Evolutionary conservation across 257 asterid genomes (phyloP).

Genomic region (Solanum pimpinellifolium): DNA sequence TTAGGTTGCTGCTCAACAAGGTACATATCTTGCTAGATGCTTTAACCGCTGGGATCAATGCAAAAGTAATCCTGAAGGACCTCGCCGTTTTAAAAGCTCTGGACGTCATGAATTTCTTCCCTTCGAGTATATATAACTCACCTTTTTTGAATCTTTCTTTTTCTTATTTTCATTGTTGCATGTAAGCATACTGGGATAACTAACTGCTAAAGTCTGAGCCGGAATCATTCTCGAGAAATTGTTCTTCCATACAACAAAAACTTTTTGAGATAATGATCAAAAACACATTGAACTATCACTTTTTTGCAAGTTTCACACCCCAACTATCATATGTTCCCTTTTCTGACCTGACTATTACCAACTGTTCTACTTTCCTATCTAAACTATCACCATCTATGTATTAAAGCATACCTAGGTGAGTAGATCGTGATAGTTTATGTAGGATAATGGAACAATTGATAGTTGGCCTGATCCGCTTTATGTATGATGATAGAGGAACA

Average conservation of each 20-base stretch:
- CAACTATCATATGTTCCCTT: not conserved
- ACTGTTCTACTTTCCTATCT: not conserved
- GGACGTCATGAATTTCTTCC: slow-evolving; percentile 94
- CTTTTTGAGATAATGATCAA: not conserved
- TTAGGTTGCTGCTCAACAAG: slow-evolving; percentile 97
- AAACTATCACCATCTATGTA: not conserved
- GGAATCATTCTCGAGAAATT: not conserved
- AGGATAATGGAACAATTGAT: not conserved
- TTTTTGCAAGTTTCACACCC: not conserved
- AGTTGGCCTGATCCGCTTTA: not conserved
- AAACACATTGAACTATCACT: not conserved
- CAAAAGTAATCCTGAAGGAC: slow-evolving; percentile 83
- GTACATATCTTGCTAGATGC: slow-evolving; percentile 85
- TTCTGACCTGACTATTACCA: not conserved
- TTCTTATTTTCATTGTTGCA: not conserved
- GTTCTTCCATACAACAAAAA: not conserved
- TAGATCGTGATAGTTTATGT: not conserved
- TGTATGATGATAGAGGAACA: not conserved
- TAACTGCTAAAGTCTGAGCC: not conserved
- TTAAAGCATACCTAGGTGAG: not conserved
- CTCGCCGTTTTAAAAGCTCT: slow-evolving; percentile 76
- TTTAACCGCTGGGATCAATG: slow-evolving; percentile 84
- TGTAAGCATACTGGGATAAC: not conserved
- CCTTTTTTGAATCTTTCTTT: not conserved
- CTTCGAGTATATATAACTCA: slow-evolving; percentile 43